phyloP scores from a whole-genome alignment of 345 rosid species.

The Salix viminalis region DNA sequence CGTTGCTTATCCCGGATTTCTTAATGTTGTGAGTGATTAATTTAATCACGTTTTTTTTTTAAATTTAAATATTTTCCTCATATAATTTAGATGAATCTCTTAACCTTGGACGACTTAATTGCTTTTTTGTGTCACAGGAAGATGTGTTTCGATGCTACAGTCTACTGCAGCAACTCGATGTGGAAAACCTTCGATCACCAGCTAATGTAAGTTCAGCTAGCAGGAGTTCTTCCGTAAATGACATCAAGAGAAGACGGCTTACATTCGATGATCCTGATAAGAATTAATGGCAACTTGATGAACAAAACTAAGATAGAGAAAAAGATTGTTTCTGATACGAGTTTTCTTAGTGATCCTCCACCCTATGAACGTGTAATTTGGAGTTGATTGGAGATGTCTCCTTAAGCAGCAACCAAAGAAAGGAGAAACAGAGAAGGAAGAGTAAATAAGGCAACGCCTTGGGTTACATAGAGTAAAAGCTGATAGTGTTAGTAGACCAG shows the following conservation, averaged over 20 bases:
- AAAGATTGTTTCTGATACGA: neutral
- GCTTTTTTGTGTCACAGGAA: conserved; percentile 39
- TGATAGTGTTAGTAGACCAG: conserved; percentile 9
- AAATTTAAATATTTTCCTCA: neutral
- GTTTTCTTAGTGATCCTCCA: neutral
- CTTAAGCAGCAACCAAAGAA: conserved; percentile 1
- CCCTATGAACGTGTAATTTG: neutral
- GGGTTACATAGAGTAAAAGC: conserved; percentile 24
- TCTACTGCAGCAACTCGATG: conserved; percentile 35
- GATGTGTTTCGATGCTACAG: conserved; percentile 45
- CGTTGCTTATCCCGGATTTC: conserved; percentile 27
- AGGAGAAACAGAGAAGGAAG: conserved; percentile 10
- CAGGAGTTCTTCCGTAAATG: neutral
- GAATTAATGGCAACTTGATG: neutral
- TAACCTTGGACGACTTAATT: neutral
- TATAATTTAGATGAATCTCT: neutral
- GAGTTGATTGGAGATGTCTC: conserved; percentile 16
- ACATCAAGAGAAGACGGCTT: conserved; percentile 36
- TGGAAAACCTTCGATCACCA: conserved; percentile 13
- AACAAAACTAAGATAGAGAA: conserved; percentile 12
- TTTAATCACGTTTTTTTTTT: neutral
- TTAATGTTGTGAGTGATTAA: conserved; percentile 46
- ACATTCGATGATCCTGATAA: conserved; percentile 24
- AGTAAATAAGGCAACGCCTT: conserved; percentile 10
- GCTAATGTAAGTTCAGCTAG: conserved; percentile 2